phyloP scores from a whole-genome alignment of 108 stramenopile genomes.

The Nannochloropsis gaditana region DNA sequence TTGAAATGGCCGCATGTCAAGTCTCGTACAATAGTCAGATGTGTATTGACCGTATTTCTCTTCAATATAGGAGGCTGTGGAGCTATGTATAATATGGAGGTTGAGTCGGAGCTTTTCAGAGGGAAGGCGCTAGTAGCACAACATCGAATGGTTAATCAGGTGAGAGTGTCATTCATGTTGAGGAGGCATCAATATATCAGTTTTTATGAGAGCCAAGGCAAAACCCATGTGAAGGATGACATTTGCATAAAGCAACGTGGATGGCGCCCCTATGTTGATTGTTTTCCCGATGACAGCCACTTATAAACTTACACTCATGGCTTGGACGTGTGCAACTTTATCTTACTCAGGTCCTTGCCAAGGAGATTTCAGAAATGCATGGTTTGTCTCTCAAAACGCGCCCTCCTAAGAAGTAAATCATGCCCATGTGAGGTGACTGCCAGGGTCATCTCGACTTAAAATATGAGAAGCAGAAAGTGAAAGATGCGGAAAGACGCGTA shows the following conservation, averaged over 20 bases:
- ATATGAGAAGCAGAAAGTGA: no score
- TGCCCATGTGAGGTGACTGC: no score
- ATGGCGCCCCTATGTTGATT: no score
- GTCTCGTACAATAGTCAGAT: neutral
- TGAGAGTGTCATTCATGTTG: neutral
- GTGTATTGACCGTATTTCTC: neutral
- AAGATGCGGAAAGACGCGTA: no score
- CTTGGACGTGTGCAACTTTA: neutral
- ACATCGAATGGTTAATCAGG: slow-evolving; percentile 48
- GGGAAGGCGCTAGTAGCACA: slow-evolving; percentile 50
- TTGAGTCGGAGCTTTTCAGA: slow-evolving; percentile 45
- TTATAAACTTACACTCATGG: no score
- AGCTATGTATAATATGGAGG: slow-evolving; percentile 51
- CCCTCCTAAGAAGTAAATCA: neutral
- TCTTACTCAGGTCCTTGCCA: slow-evolving; percentile 24
- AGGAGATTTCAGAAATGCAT: slow-evolving; percentile 53
- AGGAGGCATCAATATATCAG: no score
- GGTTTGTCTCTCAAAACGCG: slow-evolving; percentile 45
- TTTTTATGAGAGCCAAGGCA: no score
- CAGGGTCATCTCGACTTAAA: no score
- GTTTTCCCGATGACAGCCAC: no score
- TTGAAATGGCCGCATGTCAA: neutral
- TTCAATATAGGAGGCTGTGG: slow-evolving; percentile 42
- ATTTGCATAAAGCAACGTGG: no score
- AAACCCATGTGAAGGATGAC: no score